These are phyloP conservation scores for Phytopythium mirpurense DNA, from an alignment of 352 stramenopile species.

Conservation along the genomic window DNA sequence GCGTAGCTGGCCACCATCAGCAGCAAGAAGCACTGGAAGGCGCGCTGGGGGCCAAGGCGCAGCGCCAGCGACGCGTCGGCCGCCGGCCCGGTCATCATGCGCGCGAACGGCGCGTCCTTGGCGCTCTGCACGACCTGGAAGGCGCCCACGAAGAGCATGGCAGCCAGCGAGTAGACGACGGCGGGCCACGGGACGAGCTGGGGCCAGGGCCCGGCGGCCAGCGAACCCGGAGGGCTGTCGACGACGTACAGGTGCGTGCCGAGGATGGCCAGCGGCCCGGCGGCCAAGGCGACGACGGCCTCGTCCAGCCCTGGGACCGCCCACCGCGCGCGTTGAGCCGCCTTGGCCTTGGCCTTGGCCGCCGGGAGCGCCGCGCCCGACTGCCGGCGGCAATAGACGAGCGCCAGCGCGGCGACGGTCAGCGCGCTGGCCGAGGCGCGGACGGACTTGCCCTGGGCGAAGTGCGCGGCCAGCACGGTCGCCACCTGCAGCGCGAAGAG, in stretches of 20 bases:
- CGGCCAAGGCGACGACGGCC: constrained; percentile 32
- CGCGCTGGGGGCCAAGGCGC: constrained; percentile 47
- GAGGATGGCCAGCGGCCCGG: constrained; percentile 53
- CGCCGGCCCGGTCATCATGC: constrained; percentile 31
- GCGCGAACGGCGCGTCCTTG: constrained; percentile 62
- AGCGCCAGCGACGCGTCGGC: constrained; percentile 45
- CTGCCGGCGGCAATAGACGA: constrained; percentile 51
- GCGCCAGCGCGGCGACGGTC: constrained; percentile 27
- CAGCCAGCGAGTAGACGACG: constrained; percentile 47
- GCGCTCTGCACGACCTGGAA: constrained; percentile 67
- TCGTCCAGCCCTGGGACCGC: constrained; percentile 46
- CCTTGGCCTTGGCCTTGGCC: background rate
- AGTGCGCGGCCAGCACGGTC: constrained; percentile 28
- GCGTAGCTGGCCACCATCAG: constrained; percentile 55
- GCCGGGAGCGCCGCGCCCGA: background rate
- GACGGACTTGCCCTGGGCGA: constrained; percentile 32
- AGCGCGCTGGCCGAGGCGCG: constrained; percentile 20
- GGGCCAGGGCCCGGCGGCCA: constrained; percentile 18
- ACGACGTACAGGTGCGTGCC: constrained; percentile 50
- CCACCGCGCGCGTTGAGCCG: constrained; percentile 5
- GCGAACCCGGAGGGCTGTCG: constrained; percentile 10
- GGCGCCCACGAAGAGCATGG: constrained; percentile 53
- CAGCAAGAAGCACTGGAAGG: constrained; percentile 63
- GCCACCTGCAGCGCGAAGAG: constrained; percentile 45
- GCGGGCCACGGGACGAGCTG: constrained; percentile 2